Conservation (phyloP, 371 early-diverging fungal genomes). For the Mortierella sp. region DNA sequence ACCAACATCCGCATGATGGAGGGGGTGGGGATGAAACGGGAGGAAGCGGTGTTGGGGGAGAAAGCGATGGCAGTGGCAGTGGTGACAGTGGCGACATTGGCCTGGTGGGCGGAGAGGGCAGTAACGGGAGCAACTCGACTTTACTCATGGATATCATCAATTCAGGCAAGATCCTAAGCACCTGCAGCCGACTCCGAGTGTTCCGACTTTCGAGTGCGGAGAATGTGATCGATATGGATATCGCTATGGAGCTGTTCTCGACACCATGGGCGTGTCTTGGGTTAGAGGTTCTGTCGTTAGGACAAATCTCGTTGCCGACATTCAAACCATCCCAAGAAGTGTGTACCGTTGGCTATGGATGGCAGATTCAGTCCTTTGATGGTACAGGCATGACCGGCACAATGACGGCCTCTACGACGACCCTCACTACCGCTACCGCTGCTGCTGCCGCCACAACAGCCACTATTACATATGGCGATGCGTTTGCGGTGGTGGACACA, state of each 20-base stretch:
- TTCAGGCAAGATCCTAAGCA: constrained; percentile 21
- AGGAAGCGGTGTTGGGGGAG: background rate
- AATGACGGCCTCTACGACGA: too few species aligned
- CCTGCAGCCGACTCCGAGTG: constrained; percentile 20
- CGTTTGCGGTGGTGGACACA: background rate
- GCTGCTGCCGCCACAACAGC: too few species aligned
- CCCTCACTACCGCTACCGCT: too few species aligned
- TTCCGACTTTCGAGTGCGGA: constrained; percentile 28
- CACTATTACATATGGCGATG: too few species aligned
- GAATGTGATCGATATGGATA: constrained; percentile 12
- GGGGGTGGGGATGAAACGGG: constrained; percentile 6
- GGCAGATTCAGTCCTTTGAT: constrained; percentile 13
- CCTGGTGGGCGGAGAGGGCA: background rate
- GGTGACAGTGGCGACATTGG: background rate
- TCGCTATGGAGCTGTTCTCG: constrained; percentile 16
- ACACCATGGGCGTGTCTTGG: constrained; percentile 33
- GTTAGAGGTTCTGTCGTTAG: constrained; percentile 23
- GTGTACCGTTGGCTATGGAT: constrained; percentile 4
- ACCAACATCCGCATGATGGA: constrained; percentile 16
- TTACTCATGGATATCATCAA: constrained; percentile 17
- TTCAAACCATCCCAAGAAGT: background rate
- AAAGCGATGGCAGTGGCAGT: background rate
- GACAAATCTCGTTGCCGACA: constrained; percentile 17
- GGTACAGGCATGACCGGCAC: too few species aligned
- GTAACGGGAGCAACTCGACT: background rate